A percentile compares a stretch with the other conserved stretches of the same genome.
Evolutionary conservation across 352 stramenopile species (phyloP).

Genomic region (Pythium insidiosum): DNA sequence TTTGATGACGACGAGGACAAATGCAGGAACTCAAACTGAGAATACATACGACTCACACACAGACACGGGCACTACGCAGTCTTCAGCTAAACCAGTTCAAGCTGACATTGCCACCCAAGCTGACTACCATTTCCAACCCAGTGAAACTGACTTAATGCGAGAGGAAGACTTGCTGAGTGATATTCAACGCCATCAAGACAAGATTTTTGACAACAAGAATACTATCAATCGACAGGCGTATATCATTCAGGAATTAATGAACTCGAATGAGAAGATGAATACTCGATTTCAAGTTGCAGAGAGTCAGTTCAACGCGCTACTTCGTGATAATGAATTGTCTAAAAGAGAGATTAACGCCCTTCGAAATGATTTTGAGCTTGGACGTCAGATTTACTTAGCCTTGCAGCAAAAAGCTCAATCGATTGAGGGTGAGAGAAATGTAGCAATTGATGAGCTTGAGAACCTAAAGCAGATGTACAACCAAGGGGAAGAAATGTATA

Average conservation of each 20-base stretch:
- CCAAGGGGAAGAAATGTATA: not conserved
- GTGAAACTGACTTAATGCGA: no score
- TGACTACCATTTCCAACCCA: no score
- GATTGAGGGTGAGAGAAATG: not conserved
- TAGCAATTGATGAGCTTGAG: no score
- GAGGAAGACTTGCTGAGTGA: not conserved
- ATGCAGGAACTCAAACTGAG: conserved; percentile 11
- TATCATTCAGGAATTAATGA: not conserved
- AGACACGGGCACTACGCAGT: not conserved
- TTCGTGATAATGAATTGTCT: not conserved
- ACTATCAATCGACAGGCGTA: not conserved
- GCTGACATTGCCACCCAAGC: no score
- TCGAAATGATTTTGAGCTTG: not conserved
- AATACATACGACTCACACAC: not conserved
- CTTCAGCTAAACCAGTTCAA: no score
- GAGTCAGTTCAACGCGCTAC: not conserved
- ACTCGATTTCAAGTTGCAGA: not conserved
- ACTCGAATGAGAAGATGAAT: not conserved
- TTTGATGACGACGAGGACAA: not conserved
- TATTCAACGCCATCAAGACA: not conserved
- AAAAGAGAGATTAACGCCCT: not conserved
- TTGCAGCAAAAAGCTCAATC: not conserved
- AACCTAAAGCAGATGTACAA: not conserved
- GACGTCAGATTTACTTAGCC: not conserved
- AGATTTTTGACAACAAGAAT: no score